Base-by-base conservation (phyloP, 768 basidiomycete species). In the Amanita rimosa region DNA sequence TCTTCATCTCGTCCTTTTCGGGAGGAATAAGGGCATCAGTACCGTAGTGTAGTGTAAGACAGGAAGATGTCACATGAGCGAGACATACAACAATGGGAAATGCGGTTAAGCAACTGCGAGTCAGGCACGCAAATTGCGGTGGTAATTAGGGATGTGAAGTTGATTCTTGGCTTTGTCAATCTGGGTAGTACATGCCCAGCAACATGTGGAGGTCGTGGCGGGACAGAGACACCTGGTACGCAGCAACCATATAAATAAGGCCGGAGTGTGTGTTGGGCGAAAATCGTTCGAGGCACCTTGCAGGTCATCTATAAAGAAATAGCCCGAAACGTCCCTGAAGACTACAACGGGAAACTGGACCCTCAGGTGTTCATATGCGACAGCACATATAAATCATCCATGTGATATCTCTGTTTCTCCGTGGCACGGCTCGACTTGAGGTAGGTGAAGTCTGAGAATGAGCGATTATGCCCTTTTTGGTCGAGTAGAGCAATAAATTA, bases 401-500 rank as follows among this genome's bases (percentile, higher is more conserved):
- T 33, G 17, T 34, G 34, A 22, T 14, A 29, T 22, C n/a, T 46
- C 10, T 33, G 5, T 46, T 37, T 14, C 16, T 46, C 45, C 35
- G 35, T 24, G 36, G 26, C 37, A 27, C 27, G 34, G 24, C n/a
- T 35, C 45, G 37, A 21, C 21, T 46, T 44, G 24, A 31, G 33
- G 17, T 46, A 17, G 13, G 33, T 34, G 19, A 11, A 31, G 21
- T 13, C 4, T 4, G 17, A 45, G 34, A 37, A 34, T 47, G 27
- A 47, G 37, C 16, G 46, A 27, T 27, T 38, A 38, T 36, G 13
- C 21, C 46, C 34, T 36, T 38, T 37, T 47, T 27, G 24, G 35
- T 38, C 37, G 51, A 48, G 9, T 13, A 40, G 27, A 48, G 41
- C 33, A 41, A 44, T 39, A 45, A 44, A 46, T 44, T 31, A 35